These are phyloP conservation scores for Calonectria leucothoes DNA, from an alignment of 2,329 filamentous ascomycete genomes.

Conservation along the genomic window DNA sequence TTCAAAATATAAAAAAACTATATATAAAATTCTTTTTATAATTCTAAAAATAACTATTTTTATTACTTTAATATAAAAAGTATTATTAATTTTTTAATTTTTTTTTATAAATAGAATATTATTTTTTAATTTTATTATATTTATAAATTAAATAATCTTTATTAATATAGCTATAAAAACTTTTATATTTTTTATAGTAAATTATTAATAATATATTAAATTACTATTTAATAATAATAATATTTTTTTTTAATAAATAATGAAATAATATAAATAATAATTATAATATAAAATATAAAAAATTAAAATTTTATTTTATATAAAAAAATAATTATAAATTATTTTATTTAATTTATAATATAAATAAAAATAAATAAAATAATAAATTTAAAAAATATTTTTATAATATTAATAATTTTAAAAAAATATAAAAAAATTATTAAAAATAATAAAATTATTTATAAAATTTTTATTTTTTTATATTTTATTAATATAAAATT, in stretches of 20 bases:
- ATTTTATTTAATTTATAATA: neutral
- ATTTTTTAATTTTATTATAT: neutral
- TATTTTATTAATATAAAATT: neutral
- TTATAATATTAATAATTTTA: neutral
- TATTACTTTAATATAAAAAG: too few relatives aligned
- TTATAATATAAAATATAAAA: too few relatives aligned
- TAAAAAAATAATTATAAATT: neutral
- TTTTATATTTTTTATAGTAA: neutral
- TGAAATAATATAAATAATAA: too few relatives aligned
- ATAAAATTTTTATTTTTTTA: neutral
- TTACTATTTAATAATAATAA: neutral
- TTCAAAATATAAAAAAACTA: too few relatives aligned
- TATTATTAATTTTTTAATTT: too few relatives aligned
- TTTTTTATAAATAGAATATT: neutral
- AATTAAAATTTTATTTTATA: too few relatives aligned
- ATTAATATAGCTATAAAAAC: neutral
- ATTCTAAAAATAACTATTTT: too few relatives aligned
- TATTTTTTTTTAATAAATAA: too few relatives aligned
- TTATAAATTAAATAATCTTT: neutral
- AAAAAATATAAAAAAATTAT: neutral
- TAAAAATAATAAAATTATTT: neutral
- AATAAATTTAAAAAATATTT: too few relatives aligned
- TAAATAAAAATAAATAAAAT: too few relatives aligned
- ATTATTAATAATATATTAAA: neutral
- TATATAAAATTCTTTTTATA: too few relatives aligned